Evolutionary conservation across 1,284 basidiomycete species (phyloP), one percentile per base, ranked within the genome.

Genomic region (Kwoniella shivajii): DNA sequence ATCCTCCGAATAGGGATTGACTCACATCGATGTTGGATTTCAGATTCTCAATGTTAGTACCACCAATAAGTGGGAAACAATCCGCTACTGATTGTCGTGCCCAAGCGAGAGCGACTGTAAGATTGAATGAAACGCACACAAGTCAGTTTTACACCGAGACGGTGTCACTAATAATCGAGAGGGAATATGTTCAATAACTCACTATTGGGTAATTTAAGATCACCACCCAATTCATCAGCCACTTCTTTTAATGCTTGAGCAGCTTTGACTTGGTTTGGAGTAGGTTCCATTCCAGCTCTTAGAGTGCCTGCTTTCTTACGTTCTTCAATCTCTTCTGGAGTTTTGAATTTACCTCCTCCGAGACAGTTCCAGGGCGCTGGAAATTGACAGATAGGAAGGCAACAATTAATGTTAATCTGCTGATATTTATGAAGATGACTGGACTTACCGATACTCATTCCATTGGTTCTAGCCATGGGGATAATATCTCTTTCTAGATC

Each of bases 401-500:
- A 24, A 11, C 22, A 24, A 24, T 24, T 14, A 39, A 16, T 6
- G 13, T 42, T 10, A 24, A 11, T 6, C 41, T 7, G 41, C 18
- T 11, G 24, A 46, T 37, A 2, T 6, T n/a, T 5, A 24, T n/a
- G 34, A 37, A 14, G 33, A 4, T 9, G 42, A 16, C 30, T 29
- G n/a, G 38, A 63, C 66, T 50, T 29, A 66, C 64, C 63, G 31
- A 82, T 64, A 0, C 78, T 79, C 77, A 80, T 75, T 48, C 81
- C 79, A 49, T 81, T 79, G 53, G 60, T 66, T 31, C 76, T 74
- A 46, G 71, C 76, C 84, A 86, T 85, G 6, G 84, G 84, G 47
- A 86, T 79, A 60, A 86, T 82, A n/a, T 86, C 84, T 13, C 83
- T 78, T 73, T 85, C 84, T 52, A 85, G 76, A 56, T 82, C 82